Conservation (phyloP, 208 protist species). For the Giardia duodenalis region DNA sequence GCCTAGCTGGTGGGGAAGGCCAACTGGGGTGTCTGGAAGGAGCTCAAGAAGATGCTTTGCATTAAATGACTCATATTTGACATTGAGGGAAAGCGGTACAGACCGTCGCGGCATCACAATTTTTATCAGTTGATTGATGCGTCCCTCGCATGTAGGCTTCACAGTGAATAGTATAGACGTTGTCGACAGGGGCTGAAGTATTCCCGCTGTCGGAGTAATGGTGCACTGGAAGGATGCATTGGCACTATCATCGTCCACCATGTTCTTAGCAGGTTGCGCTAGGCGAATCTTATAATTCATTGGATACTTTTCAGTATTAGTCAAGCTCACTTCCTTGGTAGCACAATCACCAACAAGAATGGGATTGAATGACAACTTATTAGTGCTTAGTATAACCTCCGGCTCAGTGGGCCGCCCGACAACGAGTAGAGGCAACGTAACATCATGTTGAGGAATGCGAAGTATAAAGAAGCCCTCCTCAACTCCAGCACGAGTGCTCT, state of each 20-base stretch:
- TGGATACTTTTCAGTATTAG: not conserved
- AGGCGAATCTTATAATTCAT: not conserved
- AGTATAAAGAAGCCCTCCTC: conserved; percentile 19
- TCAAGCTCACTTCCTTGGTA: not conserved
- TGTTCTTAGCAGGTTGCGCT: not conserved
- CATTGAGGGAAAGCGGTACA: not conserved
- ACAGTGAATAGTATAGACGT: not conserved
- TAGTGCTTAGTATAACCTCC: conserved; percentile 17
- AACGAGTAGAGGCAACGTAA: not conserved
- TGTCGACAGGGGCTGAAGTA: not conserved
- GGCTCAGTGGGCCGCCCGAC: not conserved
- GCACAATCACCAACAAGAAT: not conserved
- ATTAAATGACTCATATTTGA: conserved; percentile 23
- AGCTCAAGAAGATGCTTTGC: conserved; percentile 24
- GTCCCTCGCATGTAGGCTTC: not conserved
- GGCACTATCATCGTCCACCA: not conserved
- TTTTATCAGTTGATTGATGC: not conserved
- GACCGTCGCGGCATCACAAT: not conserved
- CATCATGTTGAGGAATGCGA: not conserved
- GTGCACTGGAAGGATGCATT: not conserved
- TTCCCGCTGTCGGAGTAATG: not conserved
- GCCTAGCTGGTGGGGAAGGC: not conserved
- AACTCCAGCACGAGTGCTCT: too few species aligned
- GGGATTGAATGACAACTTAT: not conserved
- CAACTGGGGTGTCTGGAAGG: not conserved